Percentiles rank a stretch among this genome's conserved stretches.
Evolutionary conservation across 768 basidiomycete species (phyloP).

Genomic region (Butyriboletus loyo): DNA sequence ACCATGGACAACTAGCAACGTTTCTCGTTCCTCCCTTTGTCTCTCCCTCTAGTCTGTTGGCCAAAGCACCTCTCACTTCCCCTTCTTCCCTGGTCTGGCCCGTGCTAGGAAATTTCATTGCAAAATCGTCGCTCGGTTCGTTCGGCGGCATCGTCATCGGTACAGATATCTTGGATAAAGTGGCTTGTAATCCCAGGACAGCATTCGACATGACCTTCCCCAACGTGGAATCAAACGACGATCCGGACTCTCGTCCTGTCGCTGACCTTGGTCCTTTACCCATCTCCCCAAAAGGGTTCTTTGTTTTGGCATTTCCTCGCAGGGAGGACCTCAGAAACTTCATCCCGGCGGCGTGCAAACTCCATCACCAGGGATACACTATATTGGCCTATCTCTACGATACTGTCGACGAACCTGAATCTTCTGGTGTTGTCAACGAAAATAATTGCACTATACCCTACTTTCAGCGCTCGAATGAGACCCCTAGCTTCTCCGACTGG

Average conservation of each 20-base stretch:
- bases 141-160: slow-evolving; percentile 40
- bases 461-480: slow-evolving; percentile 12
- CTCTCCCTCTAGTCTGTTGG: slow-evolving; percentile 33
- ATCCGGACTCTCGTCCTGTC: not conserved
- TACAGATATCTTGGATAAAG: slow-evolving; percentile 1
- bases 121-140: slow-evolving; percentile 27
- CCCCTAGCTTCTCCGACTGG: slow-evolving; percentile 28
- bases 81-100: slow-evolving; percentile 25
- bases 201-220: not conserved
- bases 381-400: slow-evolving; percentile 34
- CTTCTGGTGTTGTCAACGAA: slow-evolving; percentile 4
- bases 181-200: not conserved
- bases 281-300: slow-evolving; percentile 17
- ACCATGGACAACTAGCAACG: slow-evolving; percentile 36
- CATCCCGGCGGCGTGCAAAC: slow-evolving; percentile 35
- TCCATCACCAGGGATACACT: slow-evolving; percentile 30
- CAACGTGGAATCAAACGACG: not conserved
- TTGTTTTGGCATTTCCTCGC: slow-evolving; percentile 37
- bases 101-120: slow-evolving; percentile 21
- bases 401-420: not conserved
- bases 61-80: slow-evolving; percentile 14
- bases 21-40: slow-evolving; percentile 65
- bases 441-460: slow-evolving; percentile 18
- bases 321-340: slow-evolving; percentile 34
- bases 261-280: not conserved